Evolutionary conservation across 257 asterid species (phyloP).

Genomic region (Penstemon eatonii): DNA sequence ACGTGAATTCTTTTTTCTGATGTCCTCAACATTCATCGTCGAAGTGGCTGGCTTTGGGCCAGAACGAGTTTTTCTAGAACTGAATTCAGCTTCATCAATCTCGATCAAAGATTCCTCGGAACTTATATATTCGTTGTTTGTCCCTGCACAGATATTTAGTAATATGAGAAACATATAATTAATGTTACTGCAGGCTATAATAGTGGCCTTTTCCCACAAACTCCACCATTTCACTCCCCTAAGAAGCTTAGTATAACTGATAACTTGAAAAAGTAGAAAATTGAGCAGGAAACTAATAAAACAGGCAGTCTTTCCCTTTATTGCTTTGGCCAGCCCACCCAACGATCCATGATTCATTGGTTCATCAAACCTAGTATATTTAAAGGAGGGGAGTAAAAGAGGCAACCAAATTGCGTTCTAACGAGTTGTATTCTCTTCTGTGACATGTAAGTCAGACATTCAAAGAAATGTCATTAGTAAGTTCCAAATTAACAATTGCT

Average conservation of each 20-base stretch:
- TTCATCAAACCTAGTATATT: too few relatives aligned
- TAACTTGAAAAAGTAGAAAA: too few relatives aligned
- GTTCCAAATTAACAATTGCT: too few relatives aligned
- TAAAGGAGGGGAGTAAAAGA: too few relatives aligned
- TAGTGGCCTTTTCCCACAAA: background rate
- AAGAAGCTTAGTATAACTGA: background rate
- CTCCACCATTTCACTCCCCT: background rate
- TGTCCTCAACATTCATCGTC: constrained; percentile 1
- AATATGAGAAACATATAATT: background rate
- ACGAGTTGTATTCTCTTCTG: too few relatives aligned
- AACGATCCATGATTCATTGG: too few relatives aligned
- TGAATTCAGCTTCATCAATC: constrained; percentile 20
- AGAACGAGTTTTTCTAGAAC: background rate
- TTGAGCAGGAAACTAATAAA: too few relatives aligned
- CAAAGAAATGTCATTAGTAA: too few relatives aligned
- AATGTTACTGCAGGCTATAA: background rate
- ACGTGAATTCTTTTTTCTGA: background rate
- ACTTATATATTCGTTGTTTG: background rate
- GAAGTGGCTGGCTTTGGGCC: background rate
- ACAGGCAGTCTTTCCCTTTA: too few relatives aligned
- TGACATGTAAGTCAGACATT: too few relatives aligned
- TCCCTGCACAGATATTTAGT: background rate
- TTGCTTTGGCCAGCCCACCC: too few relatives aligned
- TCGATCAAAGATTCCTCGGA: background rate
- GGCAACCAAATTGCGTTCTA: too few relatives aligned